Evolutionary conservation across 495 filamentous ascomycete species (phyloP), one percentile per base, ranked within the genome.

Genomic region (Friedmanniomyces endolithicus): DNA sequence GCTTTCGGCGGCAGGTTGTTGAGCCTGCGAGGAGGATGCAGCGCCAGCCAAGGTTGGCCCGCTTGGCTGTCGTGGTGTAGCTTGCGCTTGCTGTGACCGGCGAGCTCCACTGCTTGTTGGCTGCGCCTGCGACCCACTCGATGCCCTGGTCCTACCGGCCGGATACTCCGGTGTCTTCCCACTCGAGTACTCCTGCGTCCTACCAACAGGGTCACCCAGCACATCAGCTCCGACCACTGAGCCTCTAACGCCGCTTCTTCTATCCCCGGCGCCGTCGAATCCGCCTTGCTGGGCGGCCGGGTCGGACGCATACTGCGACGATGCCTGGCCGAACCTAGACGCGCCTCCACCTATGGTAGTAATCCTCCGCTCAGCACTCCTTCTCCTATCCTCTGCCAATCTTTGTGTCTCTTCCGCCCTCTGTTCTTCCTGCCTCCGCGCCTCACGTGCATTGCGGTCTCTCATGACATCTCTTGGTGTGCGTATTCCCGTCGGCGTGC

Each of bases 401-500:
- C 56, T 20, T 6, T 52, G 3, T 35, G 67, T 61, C 19, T 62
- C 64, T 48, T 63, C 65, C 4, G 65, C 67, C 25, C 55, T 63
- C 25, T 59, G 57, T 58, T 61, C 55, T 51, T 63, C 63, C 58
- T 50, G 60, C 35, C 61, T 50, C 50, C 56, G 55, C 19, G 50
- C 55, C 29, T 71, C 67, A 11, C 67, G 62, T 24, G 65, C 57
- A 27, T 62, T 64, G 19, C 68, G 58, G 41, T 63, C 44, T 41
- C 63, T 68, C 68, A 71, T 68, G 41, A 71, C 63, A 54, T 67
- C 65, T 23, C 59, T 58, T 8, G 68, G 68, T 20, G 68, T 70
- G 12, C 64, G 55, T 19, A 71, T 61, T 40, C 63, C 66, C 9
- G 64, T 55, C 14, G 62, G 64, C 23, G 58, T 55, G 20, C 56